Evolutionary conservation across 1,139 yeast species (phyloP), one percentile per base, ranked within the genome.

Genomic region (Lodderomyces margitis): DNA sequence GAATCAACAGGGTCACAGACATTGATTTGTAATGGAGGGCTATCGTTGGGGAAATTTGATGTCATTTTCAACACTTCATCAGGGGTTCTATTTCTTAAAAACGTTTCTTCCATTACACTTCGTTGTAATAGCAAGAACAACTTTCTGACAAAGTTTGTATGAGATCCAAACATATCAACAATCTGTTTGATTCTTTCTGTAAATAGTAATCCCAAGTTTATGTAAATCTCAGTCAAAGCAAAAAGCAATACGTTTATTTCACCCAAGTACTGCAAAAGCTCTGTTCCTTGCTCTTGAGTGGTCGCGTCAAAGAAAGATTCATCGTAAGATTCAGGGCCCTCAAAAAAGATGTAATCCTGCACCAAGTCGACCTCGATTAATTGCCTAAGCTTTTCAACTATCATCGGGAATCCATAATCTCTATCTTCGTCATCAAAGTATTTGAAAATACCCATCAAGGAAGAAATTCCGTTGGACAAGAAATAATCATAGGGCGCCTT

Each of bases 401-500:
- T 45, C 12, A 46, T 45, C 0, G 68, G 64, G 15, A 75, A 66
- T 1, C 80, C 83, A 53, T 75, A 78, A 3, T 71, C 73, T 30
- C 75, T 68, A 37, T 72, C 68, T 39, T 78, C 78, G 40, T 78
- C 82, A 50, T 81, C 87, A 49, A 82, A 72, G 39, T 70, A 70
- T 48, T 68, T 68, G 39, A 83, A 63, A 2, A 81, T 74, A 21
- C 80, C 81, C 39, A 78, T 66, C 27, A 78, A 60, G 19, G 80
- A 76, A 27, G 72, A 66, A 46, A 79, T 61, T 1, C 83, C 78
- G 47, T 74, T 75, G 2, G 87, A 79, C 34, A 70, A 62, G 3
- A 75, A 68, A 50, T 74, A 80, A 52, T 84, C 89, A 56, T 69
- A 81, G 0, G 92, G 84, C 1, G 78, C 75, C 44, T 77, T 73